Evolutionary conservation across 2,329 filamentous ascomycete species (phyloP), one percentile per base, ranked within the genome.

Genomic region (Fusarium devonianum): DNA sequence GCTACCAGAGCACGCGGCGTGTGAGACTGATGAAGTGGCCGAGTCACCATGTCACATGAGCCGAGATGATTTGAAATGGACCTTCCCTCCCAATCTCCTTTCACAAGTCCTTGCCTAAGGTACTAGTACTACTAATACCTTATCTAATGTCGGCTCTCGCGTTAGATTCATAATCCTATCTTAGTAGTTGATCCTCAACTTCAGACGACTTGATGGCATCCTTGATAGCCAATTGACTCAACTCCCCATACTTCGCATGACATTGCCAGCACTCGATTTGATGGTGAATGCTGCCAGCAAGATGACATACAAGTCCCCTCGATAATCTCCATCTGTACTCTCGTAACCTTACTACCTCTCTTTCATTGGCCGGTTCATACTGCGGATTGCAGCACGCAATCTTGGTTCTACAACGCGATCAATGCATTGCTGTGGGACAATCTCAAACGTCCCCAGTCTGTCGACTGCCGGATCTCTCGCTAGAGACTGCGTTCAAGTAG

Each of bases 401-500:
- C 18, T 45, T 19, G 23, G 38, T 35, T 36, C 33, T 47, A 40
- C 33, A 43, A 35, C 30, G 38, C 40, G 33, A 18, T 16, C 25
- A 28, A 11, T 26, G 18, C 19, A 39, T 21, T 26, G 17, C n/a
- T 22, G 23, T 12, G 8, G 17, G 11, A 33, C 25, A 17, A 26
- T 10, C 3, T 26, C 23, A 29, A 37, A 43, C 19, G 30, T 11
- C 21, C 16, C 19, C 14, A 12, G 40, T 37, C 19, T 44, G 18
- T 35, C 28, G 36, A 39, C 26, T 33, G 32, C 57, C 38, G 40
- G 39, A 55, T 58, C 50, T 59, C 47, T 62, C 61, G 58, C 49
- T 50, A 60, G 53, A 49, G 25, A 39, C 45, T 50, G 16, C 40
- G 36, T 17, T 28, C 14, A 17, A 23, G 57, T 62, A 14, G 19